phyloP scores from a whole-genome alignment of 108 stramenopile genomes.

The Cyclotella kingstonii region DNA sequence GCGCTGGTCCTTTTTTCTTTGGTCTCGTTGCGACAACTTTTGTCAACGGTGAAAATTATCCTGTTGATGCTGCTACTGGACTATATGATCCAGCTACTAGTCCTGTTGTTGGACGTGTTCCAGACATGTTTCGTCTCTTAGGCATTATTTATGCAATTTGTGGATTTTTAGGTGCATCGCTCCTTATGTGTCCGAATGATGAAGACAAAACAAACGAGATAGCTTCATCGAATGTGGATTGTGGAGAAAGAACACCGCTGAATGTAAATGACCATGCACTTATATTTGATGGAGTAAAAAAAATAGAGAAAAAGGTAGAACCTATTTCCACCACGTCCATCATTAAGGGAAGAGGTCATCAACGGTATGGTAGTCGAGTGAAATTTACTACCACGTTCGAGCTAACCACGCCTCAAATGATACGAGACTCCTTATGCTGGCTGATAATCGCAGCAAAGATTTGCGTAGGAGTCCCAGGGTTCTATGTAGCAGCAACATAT shows the following conservation, averaged over 20 bases:
- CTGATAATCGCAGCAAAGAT: constrained; percentile 33
- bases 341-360: constrained; percentile 27
- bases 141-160: constrained; percentile 33
- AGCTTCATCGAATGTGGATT: neutral
- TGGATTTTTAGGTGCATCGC: constrained; percentile 38
- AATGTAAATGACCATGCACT: neutral
- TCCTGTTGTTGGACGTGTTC: constrained; percentile 43
- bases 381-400: constrained; percentile 32
- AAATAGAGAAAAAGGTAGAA: neutral
- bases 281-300: constrained; percentile 13
- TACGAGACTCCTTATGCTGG: constrained; percentile 41
- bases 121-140: constrained; percentile 39
- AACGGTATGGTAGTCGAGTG: constrained; percentile 39
- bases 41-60: constrained; percentile 43
- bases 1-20: constrained; percentile 38
- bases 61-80: constrained; percentile 32
- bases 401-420: constrained; percentile 43
- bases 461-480: constrained; percentile 37
- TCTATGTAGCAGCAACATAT: constrained; percentile 40
- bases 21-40: constrained; percentile 42
- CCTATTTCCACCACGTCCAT: constrained; percentile 1
- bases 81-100: constrained; percentile 34
- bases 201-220: constrained; percentile 6
- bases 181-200: constrained; percentile 28
- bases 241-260: constrained; percentile 18